phyloP scores from a whole-genome alignment of 176 grass and related monocot genomes.

The Eragrostis nindensis region DNA sequence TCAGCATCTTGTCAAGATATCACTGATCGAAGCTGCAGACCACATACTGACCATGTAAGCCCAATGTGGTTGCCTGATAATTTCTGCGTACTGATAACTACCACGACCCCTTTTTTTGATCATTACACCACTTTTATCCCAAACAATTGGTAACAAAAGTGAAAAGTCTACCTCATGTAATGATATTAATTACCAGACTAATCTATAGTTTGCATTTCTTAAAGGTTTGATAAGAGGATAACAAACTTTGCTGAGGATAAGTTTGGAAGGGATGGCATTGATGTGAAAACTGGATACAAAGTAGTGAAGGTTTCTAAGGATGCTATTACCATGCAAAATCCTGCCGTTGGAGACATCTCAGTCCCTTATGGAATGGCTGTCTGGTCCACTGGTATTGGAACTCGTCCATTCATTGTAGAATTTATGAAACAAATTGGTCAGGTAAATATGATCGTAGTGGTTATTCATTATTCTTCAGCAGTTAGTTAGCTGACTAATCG shows the following conservation, averaged over 20 bases:
- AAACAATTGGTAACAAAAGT: slow-evolving; percentile 7
- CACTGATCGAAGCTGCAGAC: slow-evolving; percentile 83
- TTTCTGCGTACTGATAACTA: slow-evolving; percentile 22
- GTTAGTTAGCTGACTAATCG: slow-evolving; percentile 24
- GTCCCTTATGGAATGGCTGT: slow-evolving; percentile 97
- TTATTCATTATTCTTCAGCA: background rate
- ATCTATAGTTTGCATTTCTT: slow-evolving; percentile 9
- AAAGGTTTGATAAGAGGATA: slow-evolving; percentile 98
- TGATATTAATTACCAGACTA: slow-evolving; percentile 19
- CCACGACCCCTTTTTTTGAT: background rate
- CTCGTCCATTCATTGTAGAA: slow-evolving; percentile 79
- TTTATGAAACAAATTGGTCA: slow-evolving; percentile 99
- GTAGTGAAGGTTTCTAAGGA: slow-evolving; percentile 87
- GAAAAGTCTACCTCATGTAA: background rate
- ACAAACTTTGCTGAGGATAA: slow-evolving; percentile 90
- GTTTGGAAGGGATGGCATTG: slow-evolving; percentile 90
- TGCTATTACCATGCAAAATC: slow-evolving; percentile 79
- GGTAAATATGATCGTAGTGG: slow-evolving; percentile 44
- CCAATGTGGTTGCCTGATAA: background rate
- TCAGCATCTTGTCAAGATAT: slow-evolving; percentile 88
- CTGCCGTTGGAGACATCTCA: slow-evolving; percentile 55
- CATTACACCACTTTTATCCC: background rate
- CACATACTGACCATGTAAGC: slow-evolving; percentile 96
- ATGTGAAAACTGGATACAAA: slow-evolving; percentile 93
- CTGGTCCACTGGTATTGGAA: slow-evolving; percentile 94